Conservation (phyloP, 768 basidiomycete species). For the Rhodotorula graminis region DNA sequence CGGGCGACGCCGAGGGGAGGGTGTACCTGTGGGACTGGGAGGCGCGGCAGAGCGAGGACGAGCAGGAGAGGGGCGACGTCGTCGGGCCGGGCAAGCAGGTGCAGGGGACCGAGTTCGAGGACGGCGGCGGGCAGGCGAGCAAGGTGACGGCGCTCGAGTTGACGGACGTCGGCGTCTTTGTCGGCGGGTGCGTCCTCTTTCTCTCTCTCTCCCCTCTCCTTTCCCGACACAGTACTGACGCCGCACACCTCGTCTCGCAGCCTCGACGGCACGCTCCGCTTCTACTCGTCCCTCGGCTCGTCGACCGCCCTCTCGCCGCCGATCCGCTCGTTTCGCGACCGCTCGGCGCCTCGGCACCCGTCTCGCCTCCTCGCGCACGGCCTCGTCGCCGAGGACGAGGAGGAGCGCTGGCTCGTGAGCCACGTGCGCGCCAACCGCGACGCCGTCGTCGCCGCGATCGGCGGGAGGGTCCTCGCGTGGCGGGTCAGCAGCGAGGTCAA, state of each 20-base stretch:
- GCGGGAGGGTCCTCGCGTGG: constrained; percentile 31
- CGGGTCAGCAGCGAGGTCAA: constrained; percentile 4
- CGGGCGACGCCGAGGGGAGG: constrained; percentile 17
- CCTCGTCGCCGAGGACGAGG: constrained; percentile 17
- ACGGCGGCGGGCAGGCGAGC: constrained; percentile 14
- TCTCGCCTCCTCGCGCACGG: constrained; percentile 21
- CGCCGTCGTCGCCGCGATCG: constrained; percentile 30
- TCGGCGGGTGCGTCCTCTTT: constrained; percentile 22
- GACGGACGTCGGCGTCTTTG: constrained; percentile 17
- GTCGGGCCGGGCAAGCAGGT: constrained; percentile 9
- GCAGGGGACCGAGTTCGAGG: constrained; percentile 11
- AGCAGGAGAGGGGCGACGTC: constrained; percentile 2
- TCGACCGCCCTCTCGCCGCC: neutral
- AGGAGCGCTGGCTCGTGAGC: constrained; percentile 34
- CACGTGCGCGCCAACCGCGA: constrained; percentile 24
- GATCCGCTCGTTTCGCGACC: constrained; percentile 29
- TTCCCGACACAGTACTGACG: neutral
- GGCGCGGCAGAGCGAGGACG: neutral
- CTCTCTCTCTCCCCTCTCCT: neutral
- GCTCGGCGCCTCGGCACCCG: constrained; percentile 20
- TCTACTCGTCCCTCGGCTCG: constrained; percentile 27
- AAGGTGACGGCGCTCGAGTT: constrained; percentile 31
- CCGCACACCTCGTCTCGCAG: neutral
- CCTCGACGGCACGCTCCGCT: constrained; percentile 30
- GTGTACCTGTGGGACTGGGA: constrained; percentile 36